Evolutionary conservation across 2,329 filamentous ascomycete genomes (phyloP), one percentile per base, ranked within the genome.

Genomic region (Aureobasidium leucospermi): DNA sequence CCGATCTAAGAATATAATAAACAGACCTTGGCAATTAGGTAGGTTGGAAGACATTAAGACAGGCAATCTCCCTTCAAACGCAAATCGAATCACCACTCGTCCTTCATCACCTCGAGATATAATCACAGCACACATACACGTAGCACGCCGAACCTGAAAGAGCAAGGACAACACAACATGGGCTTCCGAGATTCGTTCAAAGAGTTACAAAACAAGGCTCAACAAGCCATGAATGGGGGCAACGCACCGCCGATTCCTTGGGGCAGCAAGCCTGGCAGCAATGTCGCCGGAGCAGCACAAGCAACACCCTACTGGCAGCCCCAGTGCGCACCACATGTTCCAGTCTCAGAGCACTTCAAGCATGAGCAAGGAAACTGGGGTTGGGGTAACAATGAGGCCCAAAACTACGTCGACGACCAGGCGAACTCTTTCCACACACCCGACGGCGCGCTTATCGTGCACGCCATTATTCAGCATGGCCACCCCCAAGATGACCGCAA

Each of bases 351-450:
- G 3, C 77, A 83, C 63, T 85, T 83, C 73, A 72, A 80, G 4
- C 77, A 80, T 32, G 81, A 83, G 67, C 73, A 79, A 36, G 82
- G 82, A 31, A 77, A 76, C n/a, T 77, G 82, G 65, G 82, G 82
- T 39, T 85, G 82, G 82, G 82, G 82, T 23, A 85, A 85, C 66
- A 79, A 82, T 62, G 82, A 85, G 71, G 72, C 81, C 51, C 77
- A 85, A 69, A 79, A 81, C 70, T 85, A 85, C 67, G 80, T 79
- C 6, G 71, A 76, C 36, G 68, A 71, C 10, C 68, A 75, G 0
- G 66, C 72, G 4, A 85, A 85, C 65, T 77, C 77, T 23, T 85
- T 85, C 67, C 75, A 83, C 65, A 80, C 78, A 1, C 74, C 74
- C 11, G 75, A 81, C 58, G 74, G 76, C 29, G 76, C 77, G 59